phyloP scores from a whole-genome alignment of 2,329 filamentous ascomycete species.

The Rachicladosporium sp. region DNA sequence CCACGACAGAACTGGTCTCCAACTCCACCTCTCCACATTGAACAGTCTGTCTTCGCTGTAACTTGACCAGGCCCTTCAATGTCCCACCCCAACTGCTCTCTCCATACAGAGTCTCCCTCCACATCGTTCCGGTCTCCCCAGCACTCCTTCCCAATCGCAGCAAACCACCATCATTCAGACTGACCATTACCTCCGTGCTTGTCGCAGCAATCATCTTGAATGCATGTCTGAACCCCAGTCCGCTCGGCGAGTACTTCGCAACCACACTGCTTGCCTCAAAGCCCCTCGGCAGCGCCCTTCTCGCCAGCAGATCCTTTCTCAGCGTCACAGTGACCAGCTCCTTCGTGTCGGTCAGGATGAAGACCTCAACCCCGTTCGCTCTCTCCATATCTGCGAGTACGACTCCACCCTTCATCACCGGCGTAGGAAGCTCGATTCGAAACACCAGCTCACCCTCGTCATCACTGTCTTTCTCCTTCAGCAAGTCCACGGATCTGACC shows the following conservation, averaged over 20 bases:
- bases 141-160: constrained; percentile 54
- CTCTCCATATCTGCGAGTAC: constrained; percentile 69
- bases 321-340: constrained; percentile 76
- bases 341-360: constrained; percentile 66
- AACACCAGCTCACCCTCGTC: constrained; percentile 51
- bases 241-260: constrained; percentile 60
- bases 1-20: constrained; percentile 55
- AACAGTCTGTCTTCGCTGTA: constrained; percentile 52
- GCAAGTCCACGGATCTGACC: constrained; percentile 70
- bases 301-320: constrained; percentile 68
- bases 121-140: constrained; percentile 41
- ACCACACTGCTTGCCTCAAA: constrained; percentile 63
- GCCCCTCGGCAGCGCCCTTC: constrained; percentile 45
- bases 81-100: constrained; percentile 57
- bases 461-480: constrained; percentile 41
- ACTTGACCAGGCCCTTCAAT: constrained; percentile 53
- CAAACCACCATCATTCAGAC: constrained; percentile 67
- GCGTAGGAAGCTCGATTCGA: constrained; percentile 68
- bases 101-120: constrained; percentile 60
- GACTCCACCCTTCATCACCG: constrained; percentile 66
- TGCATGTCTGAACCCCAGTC: constrained; percentile 63
- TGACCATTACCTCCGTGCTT: constrained; percentile 62
- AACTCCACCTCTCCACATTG: constrained; percentile 52
- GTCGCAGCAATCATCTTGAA: constrained; percentile 69
- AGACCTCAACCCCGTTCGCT: constrained; percentile 65